A percentile compares a stretch with the other conserved stretches of the same genome.
phyloP scores from a whole-genome alignment of 2,329 filamentous ascomycete genomes.

The Xylariaceae sp. region DNA sequence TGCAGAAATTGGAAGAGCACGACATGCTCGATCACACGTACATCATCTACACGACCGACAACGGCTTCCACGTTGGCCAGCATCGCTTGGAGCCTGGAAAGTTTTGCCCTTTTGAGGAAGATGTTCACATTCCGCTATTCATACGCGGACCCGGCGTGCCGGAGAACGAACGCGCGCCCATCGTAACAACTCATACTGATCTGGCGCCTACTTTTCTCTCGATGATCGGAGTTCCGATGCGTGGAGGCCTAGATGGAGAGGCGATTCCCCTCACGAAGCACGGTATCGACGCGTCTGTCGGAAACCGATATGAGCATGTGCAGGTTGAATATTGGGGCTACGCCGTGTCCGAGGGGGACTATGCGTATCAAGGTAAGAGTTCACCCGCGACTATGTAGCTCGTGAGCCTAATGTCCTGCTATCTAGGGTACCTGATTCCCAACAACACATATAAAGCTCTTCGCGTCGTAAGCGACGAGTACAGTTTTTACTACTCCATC shows the following conservation, averaged over 20 bases:
- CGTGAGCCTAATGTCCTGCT: neutral
- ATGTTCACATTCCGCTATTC: conserved; percentile 63
- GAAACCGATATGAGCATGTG: conserved; percentile 52
- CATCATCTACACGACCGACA: conserved; percentile 65
- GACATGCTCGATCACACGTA: conserved; percentile 56
- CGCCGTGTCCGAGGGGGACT: conserved; percentile 41
- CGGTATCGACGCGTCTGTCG: conserved; percentile 21
- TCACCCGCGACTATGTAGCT: neutral
- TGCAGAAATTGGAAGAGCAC: conserved; percentile 50
- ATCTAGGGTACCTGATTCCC: conserved; percentile 36
- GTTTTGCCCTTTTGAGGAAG: conserved; percentile 63
- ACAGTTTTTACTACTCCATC: conserved; percentile 54
- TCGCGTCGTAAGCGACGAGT: conserved; percentile 53
- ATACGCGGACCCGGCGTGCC: conserved; percentile 62
- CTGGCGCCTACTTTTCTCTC: conserved; percentile 66
- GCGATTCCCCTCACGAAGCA: conserved; percentile 47
- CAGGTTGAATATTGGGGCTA: conserved; percentile 55
- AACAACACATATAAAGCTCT: conserved; percentile 60
- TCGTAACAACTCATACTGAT: conserved; percentile 66
- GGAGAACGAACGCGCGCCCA: conserved; percentile 43
- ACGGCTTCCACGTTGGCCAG: conserved; percentile 66
- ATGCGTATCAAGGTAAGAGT: conserved; percentile 14
- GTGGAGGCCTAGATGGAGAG: conserved; percentile 55
- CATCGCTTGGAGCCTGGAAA: conserved; percentile 65
- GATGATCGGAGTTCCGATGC: conserved; percentile 47